phyloP scores from a whole-genome alignment of 2,329 filamentous ascomycete genomes.

The Alternaria consortialis region DNA sequence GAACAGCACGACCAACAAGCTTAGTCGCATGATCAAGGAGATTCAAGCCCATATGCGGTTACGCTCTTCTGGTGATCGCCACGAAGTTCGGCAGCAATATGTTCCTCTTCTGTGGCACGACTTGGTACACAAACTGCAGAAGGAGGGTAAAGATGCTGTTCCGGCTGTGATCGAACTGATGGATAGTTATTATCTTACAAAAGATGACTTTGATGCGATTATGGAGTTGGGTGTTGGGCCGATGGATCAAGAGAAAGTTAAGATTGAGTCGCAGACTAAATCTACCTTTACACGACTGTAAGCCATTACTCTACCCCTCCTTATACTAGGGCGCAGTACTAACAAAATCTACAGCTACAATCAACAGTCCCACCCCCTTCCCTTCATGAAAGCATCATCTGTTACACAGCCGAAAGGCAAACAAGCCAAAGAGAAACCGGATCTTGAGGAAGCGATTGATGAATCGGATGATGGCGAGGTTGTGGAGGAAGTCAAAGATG shows the following conservation, averaged over 20 bases:
- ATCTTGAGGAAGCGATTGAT: slow-evolving; percentile 95
- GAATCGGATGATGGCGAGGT: slow-evolving; percentile 76
- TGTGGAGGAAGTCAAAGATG: slow-evolving; percentile 60
- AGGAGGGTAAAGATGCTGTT: slow-evolving; percentile 83
- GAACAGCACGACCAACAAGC: slow-evolving; percentile 80
- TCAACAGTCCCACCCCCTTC: slow-evolving; percentile 81
- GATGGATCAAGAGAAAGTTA: slow-evolving; percentile 77
- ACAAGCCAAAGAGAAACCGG: slow-evolving; percentile 77
- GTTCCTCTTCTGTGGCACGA: slow-evolving; percentile 86
- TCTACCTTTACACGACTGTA: slow-evolving; percentile 86
- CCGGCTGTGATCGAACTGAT: slow-evolving; percentile 89
- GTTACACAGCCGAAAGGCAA: slow-evolving; percentile 74
- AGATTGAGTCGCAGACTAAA: slow-evolving; percentile 86
- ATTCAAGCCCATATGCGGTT: slow-evolving; percentile 98
- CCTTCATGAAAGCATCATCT: slow-evolving; percentile 93
- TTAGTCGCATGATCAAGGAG: slow-evolving; percentile 85
- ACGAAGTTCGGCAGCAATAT: slow-evolving; percentile 95
- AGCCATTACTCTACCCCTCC: slow-evolving; percentile 52
- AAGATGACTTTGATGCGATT: slow-evolving; percentile 93
- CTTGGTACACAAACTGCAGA: slow-evolving; percentile 76
- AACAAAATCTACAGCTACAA: slow-evolving; percentile 74
- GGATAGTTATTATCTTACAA: slow-evolving; percentile 95
- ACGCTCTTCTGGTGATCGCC: slow-evolving; percentile 85
- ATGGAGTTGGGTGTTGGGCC: slow-evolving; percentile 88
- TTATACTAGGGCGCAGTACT: slow-evolving; percentile 2